Base-by-base conservation (phyloP, 768 basidiomycete genomes). In the Lactarius hatsudake region DNA sequence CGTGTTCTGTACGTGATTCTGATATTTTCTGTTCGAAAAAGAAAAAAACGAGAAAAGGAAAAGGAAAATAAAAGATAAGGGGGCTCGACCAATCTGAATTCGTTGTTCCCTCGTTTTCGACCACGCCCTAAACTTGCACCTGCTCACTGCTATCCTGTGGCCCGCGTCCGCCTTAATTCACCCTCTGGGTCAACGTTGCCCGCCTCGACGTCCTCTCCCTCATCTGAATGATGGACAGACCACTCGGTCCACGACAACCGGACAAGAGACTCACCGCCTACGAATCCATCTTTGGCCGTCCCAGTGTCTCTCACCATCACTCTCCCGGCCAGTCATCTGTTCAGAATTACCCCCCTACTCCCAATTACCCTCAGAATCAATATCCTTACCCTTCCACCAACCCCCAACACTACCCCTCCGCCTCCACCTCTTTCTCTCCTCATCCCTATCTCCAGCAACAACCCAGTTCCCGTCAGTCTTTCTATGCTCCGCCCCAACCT, bases 271-370 rank as follows among this genome's bases (percentile, higher is more conserved):
- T 85, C 77, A 85, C 87, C 63, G 92, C 92, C 56, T 94, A 93
- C 80, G 90, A 93, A 77, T 86, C 88, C 74, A 93, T 94, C 79
- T 94, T 94, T 77, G 91, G 91, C 30, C 84, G 92, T 30, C 89
- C 91, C 61, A 84, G 85, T 60, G 78, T 81, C 56, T 70, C 79
- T 38, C 86, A 86, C 75, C 87, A 87, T 71, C 77, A 32, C 69
- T 18, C 67, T 60, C 71, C 74, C 56, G 70, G 73, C 60, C 69
- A 70, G 66, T 54, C 67, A 30, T 40, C 60, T 38, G 54, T 67
- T 66, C 72, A 68, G 67, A 57, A 68, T 48, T 75, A 59, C 71
- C 69, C 59, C 36, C 53, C 32, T 5, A 40, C 53, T 3, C 43
- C 65, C 34, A 73, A 68, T 62, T 73, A 74, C 59, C 43, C 75